Evolutionary conservation across 345 rosid species (phyloP), one percentile per base, ranked within the genome.

Genomic region (Luvunga scandens): DNA sequence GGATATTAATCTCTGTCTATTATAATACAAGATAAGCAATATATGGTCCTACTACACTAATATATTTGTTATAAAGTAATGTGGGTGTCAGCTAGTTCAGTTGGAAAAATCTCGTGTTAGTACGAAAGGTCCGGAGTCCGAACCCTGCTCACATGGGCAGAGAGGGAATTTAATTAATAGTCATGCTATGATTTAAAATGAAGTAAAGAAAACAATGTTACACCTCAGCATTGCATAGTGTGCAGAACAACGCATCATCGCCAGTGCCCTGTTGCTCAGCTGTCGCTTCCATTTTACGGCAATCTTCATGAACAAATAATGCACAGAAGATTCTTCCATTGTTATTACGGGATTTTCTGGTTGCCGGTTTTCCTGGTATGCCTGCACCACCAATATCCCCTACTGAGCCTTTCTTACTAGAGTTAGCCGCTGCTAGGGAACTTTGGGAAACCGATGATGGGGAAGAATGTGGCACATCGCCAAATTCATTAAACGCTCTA

Each of bases 201-300:
- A 45, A 13, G 50, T 12, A 45, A 45, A 45, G 50, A 45, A 45
- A 45, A 2, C 5, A 69, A 48, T 25, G 50, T 34, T 66, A 75
- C 91, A 96, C 99, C 99, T 96, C 99, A 18, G 99, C 90, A 83
- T 94, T 90, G 86, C 99, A 96, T 80, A 96, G 83, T 4, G 99
- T 96, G 82, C 99, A 96, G 83, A 89, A 96, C 81, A 96, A 80
- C 48, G 97, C 98, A 75, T 96, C 99, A 81, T 92, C 98, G 33
- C 78, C 83, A 25, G 80, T 68, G 68, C 87, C 93, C 53, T 86
- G 92, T 53, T 85, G 88, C 66, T 92, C 97, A 72, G 79, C 87
- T 22, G 71, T 48, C 55, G 72, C 87, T 59, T 87, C 93, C 75
- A 86, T 84, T 71, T 85, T 88, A 57, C 95, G 93, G 79, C 98